Base-by-base conservation (phyloP, 2,329 filamentous ascomycete species). In the Fusarium pininemorale region DNA sequence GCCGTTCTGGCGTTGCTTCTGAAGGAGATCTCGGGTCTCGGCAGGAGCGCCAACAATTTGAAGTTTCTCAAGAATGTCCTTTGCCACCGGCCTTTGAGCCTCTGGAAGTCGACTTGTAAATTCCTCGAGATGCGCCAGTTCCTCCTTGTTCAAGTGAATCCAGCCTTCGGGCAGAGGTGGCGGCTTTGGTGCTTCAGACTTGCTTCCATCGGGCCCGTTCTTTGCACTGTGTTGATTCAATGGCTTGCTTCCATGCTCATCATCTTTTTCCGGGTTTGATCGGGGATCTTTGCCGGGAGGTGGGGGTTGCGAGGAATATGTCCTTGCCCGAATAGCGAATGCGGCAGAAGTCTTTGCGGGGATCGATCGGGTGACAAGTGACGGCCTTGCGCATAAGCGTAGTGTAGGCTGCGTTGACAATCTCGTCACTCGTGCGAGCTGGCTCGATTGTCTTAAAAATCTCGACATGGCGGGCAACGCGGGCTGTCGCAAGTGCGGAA, bases 1-100 rank as follows among this genome's bases (percentile, higher is more conserved):
- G 45, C 92, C 89, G 24, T 90, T 89, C 80, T 83, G 78, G 85
- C 85, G 79, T 75, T 92, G 87, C 73, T 88, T 87, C 42, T 82
- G 79, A 47, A 90, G 81, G 67, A 90, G 78, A 44, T 92, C 87
- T 62, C 89, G 87, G 24, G 94, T 83, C 79, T 94, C 93, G 28
- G 83, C 77, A 2, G 94, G 93, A 22, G 94, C 89, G 15, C 94
- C 94, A 47, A 91, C 87, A 69, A 87, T 86, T 83, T 91, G 90
- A 69, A 96, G 87, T 35, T 87, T 84, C 69, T 88, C 84, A n/a
- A 93, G 83, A 14, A 91, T 86, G 54, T 89, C 86, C 66, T 90
- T 86, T 66, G 95, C 81, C 28, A 87, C 84, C 57, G 89, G 82
- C 44, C 86, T 85, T 82, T 94, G 90, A n/a, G 87, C 86, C 62